Evolutionary conservation across 495 filamentous ascomycete species (phyloP), one percentile per base, ranked within the genome.

Genomic region (Sphaerosporella brunnea): DNA sequence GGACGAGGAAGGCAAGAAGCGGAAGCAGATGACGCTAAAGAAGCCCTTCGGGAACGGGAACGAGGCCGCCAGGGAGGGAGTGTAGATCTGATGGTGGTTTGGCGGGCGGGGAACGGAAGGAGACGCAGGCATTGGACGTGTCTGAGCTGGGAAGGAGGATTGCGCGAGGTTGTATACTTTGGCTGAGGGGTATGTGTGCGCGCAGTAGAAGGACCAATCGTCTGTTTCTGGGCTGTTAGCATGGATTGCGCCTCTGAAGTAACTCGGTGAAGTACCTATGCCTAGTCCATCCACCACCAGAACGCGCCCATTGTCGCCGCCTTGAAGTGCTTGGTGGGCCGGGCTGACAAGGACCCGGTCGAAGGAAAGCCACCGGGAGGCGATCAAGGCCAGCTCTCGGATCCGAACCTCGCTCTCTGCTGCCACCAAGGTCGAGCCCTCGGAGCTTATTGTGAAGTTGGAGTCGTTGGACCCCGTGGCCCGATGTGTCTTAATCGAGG

Each of bases 171-270:
- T 92, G 69, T 93, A 94, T 49, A 97, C 78, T 16, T 78, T 80
- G 0, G 83, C 82, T 23, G 72, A 72, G 0, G 83, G 82, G 53
- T 97, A 96, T 2, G 86, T 92, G 60, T 94, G 72, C 11, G 90
- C 84, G 41, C 82, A 87, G 62, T 94, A 97, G 65, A 92, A 96
- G 2, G 87, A 94, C 92, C 92, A 99, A 62, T 99, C 92, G 54
- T 90, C 78, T 51, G 78, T 7, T 5, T 5, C 21, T 4, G 18
- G 10, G 35, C 4, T 43, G 21, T 43, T 24, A 43, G 21, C 23
- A n/a, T n/a, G n/a, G 9, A n/a, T 25, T 11, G 20, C 5, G 3
- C 4, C 13, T 43, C 4, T 24, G 40, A 26, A 1, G 9, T 24
- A 11, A 18, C 28, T 37, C 9, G 40, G 20, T 13, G 30, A 25